Evolutionary conservation across 305 asterid genomes (phyloP).

Genomic region (Stenogyne calaminthoides): DNA sequence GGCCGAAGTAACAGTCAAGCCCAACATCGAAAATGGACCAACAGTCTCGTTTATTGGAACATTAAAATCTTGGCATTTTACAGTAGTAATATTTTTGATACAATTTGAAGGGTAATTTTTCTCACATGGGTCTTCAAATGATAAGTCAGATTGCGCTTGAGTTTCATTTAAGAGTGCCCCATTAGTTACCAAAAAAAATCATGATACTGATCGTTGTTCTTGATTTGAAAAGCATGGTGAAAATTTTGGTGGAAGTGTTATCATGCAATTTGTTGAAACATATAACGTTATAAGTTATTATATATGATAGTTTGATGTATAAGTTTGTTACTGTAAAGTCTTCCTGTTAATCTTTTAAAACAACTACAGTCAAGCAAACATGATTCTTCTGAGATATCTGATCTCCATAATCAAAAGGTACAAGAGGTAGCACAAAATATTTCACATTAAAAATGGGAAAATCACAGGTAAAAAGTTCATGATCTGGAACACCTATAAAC

Average conservation of each 20-base stretch:
- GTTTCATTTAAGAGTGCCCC: not conserved
- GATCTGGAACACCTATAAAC: not conserved
- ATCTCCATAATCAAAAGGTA: not conserved
- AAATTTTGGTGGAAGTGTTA: not conserved
- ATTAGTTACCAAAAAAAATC: not conserved
- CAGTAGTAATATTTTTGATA: not conserved
- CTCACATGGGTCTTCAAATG: not conserved
- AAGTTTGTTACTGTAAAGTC: not conserved
- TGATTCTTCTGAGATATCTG: not conserved
- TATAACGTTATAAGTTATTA: not conserved
- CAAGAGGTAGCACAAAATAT: not conserved
- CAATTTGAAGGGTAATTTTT: not conserved
- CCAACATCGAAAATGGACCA: not conserved
- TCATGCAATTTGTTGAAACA: not conserved
- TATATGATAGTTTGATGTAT: too few species aligned
- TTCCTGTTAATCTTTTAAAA: not conserved
- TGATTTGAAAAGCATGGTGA: not conserved
- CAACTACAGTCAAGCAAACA: not conserved
- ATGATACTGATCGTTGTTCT: not conserved
- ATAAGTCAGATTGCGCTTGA: not conserved
- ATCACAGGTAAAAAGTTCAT: conserved; percentile 1
- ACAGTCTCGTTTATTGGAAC: too few species aligned
- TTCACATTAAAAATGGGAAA: not conserved
- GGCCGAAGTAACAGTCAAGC: not conserved
- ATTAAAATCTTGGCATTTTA: too few species aligned